Base-by-base conservation (phyloP, 495 filamentous ascomycete genomes). In the Pyrenula aspistea region DNA sequence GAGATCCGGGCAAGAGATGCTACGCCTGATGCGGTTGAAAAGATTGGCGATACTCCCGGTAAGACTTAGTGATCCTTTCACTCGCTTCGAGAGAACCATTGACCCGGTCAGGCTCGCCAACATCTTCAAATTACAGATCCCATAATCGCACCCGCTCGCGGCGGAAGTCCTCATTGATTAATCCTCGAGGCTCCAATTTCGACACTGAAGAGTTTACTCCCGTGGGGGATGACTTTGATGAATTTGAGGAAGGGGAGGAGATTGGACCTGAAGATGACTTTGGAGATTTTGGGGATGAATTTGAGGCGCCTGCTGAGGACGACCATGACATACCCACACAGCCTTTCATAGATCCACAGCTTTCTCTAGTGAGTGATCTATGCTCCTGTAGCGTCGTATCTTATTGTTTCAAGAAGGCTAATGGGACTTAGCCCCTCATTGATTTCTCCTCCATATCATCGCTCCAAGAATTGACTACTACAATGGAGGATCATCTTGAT, bases 231-330 rank as follows among this genome's bases (percentile, higher is more conserved):
- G 83, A 95, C 58, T 96, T 97, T 80, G 93, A 96, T 69, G 91
- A 96, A 63, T 96, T 97, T 66, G 91, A 91, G 65, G 90, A 89
- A 66, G 88, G 85, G 48, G 80, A 78, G 55, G 83, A 84, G 55
- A 80, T 82, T 60, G 81, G 77, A 59, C 73, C 66, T 36, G 77
- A 77, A 49, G 81, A 82, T 60, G 90, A 93, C 69, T 92, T 92
- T 77, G 89, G 83, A 53, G 90, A 95, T 68, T 97, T 97, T 73
- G 89, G 88, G 64, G 88, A 92, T 63, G 89, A 81, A 51, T 90
- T 91, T 72, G 81, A 89, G 71, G 76, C 86, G 63, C 72, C 79
- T 53, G 77, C 76, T 60, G 68, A 71, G 58, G 75, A 76, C 56
- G 74, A 74, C 47, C 59, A 64, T 56, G 68, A 70, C 55, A 54